Percentiles rank a stretch among this genome's conserved stretches.
These are phyloP conservation scores for Kandelia obovata DNA, from an alignment of 345 rosid genomes.

Conservation along the genomic window DNA sequence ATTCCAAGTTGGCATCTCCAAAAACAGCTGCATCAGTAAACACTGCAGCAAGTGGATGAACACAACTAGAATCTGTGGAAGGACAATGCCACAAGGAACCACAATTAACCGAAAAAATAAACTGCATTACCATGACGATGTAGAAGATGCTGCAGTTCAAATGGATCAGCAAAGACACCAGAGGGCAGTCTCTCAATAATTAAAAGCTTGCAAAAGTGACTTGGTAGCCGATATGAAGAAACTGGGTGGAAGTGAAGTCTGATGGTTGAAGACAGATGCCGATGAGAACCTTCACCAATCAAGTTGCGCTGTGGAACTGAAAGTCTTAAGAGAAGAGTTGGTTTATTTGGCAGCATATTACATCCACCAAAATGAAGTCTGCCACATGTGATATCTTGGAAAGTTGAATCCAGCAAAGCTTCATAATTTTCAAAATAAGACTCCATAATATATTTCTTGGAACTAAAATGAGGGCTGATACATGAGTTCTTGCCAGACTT, in stretches of 20 bases:
- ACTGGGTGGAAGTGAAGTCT: constrained; percentile 35
- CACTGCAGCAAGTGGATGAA: constrained; percentile 33
- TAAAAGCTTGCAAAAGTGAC: constrained; percentile 40
- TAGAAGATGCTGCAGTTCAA: constrained; percentile 72
- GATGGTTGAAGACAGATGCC: constrained; percentile 52
- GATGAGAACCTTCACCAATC: constrained; percentile 89
- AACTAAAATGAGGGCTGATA: constrained; percentile 3
- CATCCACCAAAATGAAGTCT: constrained; percentile 33
- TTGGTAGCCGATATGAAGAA: constrained; percentile 18
- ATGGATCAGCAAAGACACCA: constrained; percentile 89
- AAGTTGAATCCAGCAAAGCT: constrained; percentile 40
- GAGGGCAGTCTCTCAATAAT: constrained; percentile 65
- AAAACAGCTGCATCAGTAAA: constrained; percentile 56
- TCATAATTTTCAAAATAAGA: constrained; percentile 53
- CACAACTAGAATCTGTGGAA: neutral
- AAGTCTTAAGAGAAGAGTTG: constrained; percentile 16
- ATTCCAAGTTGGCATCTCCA: constrained; percentile 84
- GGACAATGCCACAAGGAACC: neutral
- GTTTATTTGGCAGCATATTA: constrained; percentile 24
- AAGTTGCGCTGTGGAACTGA: constrained; percentile 41
- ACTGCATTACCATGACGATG: constrained; percentile 43
- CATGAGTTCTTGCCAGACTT: constrained; percentile 8
- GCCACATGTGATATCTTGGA: constrained; percentile 35
- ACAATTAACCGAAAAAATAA: neutral
- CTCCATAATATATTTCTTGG: constrained; percentile 41